A percentile compares a stretch with the other conserved stretches of the same genome.
phyloP scores from a whole-genome alignment of 805 yeast species.

The Metschnikowia anglica region DNA sequence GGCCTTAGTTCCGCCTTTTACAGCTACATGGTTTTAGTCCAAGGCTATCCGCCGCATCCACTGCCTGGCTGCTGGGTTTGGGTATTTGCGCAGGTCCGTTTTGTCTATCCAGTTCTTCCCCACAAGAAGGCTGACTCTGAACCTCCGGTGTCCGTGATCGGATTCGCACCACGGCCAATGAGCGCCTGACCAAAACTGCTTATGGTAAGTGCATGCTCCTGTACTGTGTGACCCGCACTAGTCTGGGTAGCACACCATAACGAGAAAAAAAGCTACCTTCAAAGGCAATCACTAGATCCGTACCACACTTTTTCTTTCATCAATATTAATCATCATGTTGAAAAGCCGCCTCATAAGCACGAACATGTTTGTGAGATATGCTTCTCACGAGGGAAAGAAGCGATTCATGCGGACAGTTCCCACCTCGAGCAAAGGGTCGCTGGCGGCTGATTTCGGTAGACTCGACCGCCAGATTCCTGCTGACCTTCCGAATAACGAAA shows the following conservation, averaged over 20 bases:
- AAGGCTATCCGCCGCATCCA: too few relatives aligned
- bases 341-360: conserved; percentile 12
- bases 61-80: too few relatives aligned
- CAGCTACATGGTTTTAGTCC: too few relatives aligned
- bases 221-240: conserved; percentile 8
- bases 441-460: conserved; percentile 15
- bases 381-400: conserved; percentile 21
- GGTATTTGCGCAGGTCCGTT: too few relatives aligned
- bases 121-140: conserved; percentile 1
- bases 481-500: conserved; percentile 8
- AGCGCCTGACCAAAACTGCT: conserved; percentile 12
- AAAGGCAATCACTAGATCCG: neutral
- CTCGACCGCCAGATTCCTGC: conserved; percentile 11
- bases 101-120: too few relatives aligned
- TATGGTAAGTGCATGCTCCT: conserved; percentile 9
- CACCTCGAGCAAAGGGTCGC: conserved; percentile 13
- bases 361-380: conserved; percentile 16
- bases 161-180: conserved; percentile 15
- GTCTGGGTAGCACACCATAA: conserved; percentile 1
- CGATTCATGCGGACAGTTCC: conserved; percentile 32
- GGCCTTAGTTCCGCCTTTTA: too few relatives aligned
- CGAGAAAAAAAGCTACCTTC: conserved; percentile 4
- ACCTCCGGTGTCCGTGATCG: conserved; percentile 17
- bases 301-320: neutral
- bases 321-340: conserved; percentile 9